Conservation (phyloP, 805 yeast genomes). For the Starmerella roubikii region DNA sequence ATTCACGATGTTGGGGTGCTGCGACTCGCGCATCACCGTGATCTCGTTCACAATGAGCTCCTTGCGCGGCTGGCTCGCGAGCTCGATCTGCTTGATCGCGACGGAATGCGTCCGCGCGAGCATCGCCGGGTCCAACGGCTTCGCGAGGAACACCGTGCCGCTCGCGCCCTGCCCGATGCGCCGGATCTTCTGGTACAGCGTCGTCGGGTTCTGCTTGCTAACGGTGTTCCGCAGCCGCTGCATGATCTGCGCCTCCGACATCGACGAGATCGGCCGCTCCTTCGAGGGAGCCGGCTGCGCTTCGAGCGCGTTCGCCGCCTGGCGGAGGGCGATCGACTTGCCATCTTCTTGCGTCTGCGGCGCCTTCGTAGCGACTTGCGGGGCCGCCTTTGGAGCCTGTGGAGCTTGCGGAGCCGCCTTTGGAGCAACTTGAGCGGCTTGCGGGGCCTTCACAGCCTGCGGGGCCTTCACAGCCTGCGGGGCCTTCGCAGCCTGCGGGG, state of each 20-base stretch:
- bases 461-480: no score
- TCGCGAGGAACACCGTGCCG: slow-evolving; percentile 91
- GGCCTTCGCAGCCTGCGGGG: no score
- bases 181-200: slow-evolving; percentile 37
- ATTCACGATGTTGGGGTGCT: slow-evolving; percentile 88
- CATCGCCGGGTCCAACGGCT: slow-evolving; percentile 30
- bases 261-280: slow-evolving; percentile 42
- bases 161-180: slow-evolving; percentile 98
- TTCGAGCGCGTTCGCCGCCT: slow-evolving; percentile 27
- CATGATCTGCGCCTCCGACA: slow-evolving; percentile 82
- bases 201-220: slow-evolving; percentile 71
- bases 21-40: slow-evolving; percentile 89
- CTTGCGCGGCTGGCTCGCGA: slow-evolving; percentile 81
- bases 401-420: no score
- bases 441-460: no score
- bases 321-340: slow-evolving; percentile 28
- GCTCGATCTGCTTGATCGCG: slow-evolving; percentile 93
- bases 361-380: no score
- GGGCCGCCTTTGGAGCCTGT: no score
- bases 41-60: slow-evolving; percentile 93
- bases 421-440: no score
- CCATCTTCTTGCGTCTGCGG: background rate
- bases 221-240: slow-evolving; percentile 73
- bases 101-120: slow-evolving; percentile 32
- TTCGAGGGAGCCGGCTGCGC: slow-evolving; percentile 37